Percentiles rank a stretch among this genome's conserved stretches.
phyloP scores from a whole-genome alignment of 768 basidiomycete genomes.

The Paxillus involutus region DNA sequence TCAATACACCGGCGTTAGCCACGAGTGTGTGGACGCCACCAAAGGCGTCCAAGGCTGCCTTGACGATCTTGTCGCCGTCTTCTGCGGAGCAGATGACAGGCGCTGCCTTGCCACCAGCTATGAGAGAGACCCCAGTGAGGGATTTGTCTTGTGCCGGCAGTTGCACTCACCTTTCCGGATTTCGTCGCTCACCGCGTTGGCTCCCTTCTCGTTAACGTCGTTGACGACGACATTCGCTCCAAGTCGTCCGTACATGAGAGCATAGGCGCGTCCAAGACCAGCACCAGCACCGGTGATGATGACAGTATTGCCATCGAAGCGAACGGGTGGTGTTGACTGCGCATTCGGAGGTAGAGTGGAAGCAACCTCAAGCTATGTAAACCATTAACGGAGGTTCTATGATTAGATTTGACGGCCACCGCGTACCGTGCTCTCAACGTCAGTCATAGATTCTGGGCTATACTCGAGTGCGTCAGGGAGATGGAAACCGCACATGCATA shows the following conservation, averaged over 20 bases:
- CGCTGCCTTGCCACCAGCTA: conserved; percentile 87
- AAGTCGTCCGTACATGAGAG: conserved; percentile 85
- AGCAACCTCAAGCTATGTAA: conserved; percentile 59
- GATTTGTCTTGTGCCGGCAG: neutral
- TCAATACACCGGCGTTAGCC: conserved; percentile 91
- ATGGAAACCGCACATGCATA: neutral
- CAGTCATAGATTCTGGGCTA: conserved; percentile 66
- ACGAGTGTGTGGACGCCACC: conserved; percentile 85
- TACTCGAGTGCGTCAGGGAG: conserved; percentile 9
- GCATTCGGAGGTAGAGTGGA: conserved; percentile 62
- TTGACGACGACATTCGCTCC: conserved; percentile 98
- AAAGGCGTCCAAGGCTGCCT: conserved; percentile 82
- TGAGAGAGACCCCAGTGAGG: neutral
- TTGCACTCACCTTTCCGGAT: conserved; percentile 63
- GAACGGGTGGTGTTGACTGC: conserved; percentile 68
- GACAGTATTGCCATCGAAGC: conserved; percentile 87
- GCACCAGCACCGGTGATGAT: conserved; percentile 95
- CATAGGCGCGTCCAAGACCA: conserved; percentile 90
- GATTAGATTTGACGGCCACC: conserved; percentile 1
- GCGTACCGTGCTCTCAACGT: conserved; percentile 57
- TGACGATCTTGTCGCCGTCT: conserved; percentile 88
- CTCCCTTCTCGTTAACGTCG: conserved; percentile 87
- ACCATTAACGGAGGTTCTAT: neutral
- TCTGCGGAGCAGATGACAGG: conserved; percentile 86
- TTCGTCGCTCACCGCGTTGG: conserved; percentile 83